Base-by-base conservation (phyloP, 495 filamentous ascomycete species). In the Staphylotrichum longicolle region DNA sequence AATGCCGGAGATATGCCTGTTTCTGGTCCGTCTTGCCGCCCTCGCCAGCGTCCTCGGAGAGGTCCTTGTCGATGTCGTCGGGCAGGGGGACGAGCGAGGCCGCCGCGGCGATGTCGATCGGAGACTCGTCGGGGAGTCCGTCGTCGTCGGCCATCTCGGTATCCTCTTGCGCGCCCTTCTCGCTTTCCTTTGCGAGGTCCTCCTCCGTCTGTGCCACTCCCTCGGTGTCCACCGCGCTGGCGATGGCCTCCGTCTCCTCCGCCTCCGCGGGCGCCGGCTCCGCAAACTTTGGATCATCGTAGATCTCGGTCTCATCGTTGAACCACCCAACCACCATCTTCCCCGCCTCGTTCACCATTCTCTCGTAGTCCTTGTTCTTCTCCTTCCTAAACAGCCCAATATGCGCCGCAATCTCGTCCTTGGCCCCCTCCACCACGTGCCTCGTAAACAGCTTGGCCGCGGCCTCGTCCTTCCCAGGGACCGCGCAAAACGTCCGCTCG, bases 401-500 rank as follows among this genome's bases (percentile, higher is more conserved):
- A 72, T 98, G 94, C 7, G 93, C 93, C 59, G 80, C 79, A 14
- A 89, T 83, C 75, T 98, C 94, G 60, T 96, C 91, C n/a, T 69
- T 72, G 2, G 85, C 89, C 56, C 81, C 83, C 63, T 88, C 82
- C 66, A 97, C 93, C 39, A 89, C 82, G 10, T 82, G 82, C 45
- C 83, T 80, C 34, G 75, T 72, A 76, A 79, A 80, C 79, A 92
- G 66, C 66, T 73, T 51, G 48, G 60, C 68, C 1, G 27, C 64
- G 5, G 63, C 63, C 55, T 77, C 71, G 6, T 74, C 75, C 55
- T 11, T 15, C 0, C 55, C 55, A 0, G 80, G 79, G 9, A 81
- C 62, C 9, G 80, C 80, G 62, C 78, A 82, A 53, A 83, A 83
- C 15, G 78, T 82, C 9, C 80, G 60, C 63, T 81, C 78, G 0